These are phyloP conservation scores for Posidonia oceanica DNA, from an alignment of 116 monocot species.

Conservation along the genomic window DNA sequence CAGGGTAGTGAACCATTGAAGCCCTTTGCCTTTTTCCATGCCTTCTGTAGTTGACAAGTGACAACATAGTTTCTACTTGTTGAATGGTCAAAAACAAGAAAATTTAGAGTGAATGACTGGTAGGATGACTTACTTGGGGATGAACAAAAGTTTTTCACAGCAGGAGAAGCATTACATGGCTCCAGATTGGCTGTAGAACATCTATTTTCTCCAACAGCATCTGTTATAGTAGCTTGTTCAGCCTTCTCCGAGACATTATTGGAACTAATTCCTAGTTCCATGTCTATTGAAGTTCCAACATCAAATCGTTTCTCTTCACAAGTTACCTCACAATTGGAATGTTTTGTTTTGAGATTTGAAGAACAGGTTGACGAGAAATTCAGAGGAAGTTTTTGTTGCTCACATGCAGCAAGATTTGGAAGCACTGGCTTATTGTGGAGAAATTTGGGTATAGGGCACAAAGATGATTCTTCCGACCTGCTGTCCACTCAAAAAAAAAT, in stretches of 20 bases:
- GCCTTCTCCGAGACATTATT: neutral
- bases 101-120: neutral
- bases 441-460: neutral
- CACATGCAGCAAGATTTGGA: neutral
- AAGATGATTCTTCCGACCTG: neutral
- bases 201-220: neutral
- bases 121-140: neutral
- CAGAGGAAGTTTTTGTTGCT: neutral
- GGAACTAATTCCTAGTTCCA: neutral
- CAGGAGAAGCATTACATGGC: neutral
- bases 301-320: neutral
- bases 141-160: neutral
- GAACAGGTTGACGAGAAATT: neutral
- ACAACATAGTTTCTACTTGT: neutral
- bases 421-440: neutral
- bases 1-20: neutral
- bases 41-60: neutral
- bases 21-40: constrained; percentile 2
- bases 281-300: neutral
- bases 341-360: neutral
- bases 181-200: neutral
- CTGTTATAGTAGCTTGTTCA: neutral
- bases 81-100: neutral
- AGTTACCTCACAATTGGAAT: neutral
- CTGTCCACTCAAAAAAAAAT: neutral